Percentiles rank a stretch among this genome's conserved stretches.
Evolutionary conservation across 2,329 filamentous ascomycete genomes (phyloP).

Genomic region (Albifimbria verrucaria): DNA sequence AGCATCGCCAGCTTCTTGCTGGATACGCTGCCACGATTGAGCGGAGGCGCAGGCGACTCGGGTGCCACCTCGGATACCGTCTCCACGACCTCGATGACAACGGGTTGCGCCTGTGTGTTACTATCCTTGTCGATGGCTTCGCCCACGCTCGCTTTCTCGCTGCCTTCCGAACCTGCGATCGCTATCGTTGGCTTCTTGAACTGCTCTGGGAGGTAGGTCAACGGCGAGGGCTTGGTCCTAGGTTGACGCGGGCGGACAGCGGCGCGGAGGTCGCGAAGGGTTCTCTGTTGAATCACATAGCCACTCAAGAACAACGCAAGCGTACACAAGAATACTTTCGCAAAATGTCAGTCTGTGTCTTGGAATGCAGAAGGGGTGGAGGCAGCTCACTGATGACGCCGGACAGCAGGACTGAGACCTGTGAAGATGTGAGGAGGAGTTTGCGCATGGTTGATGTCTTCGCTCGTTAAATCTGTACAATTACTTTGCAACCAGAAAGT

Average conservation of each 20-base stretch:
- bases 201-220: constrained; percentile 48
- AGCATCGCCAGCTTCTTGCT: constrained; percentile 28
- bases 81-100: constrained; percentile 32
- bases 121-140: constrained; percentile 26
- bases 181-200: constrained; percentile 44
- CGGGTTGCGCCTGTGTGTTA: constrained; percentile 13
- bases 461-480: background rate
- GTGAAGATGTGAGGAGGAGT: constrained; percentile 64
- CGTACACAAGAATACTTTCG: constrained; percentile 70
- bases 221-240: constrained; percentile 42
- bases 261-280: constrained; percentile 70
- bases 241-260: constrained; percentile 56
- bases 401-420: constrained; percentile 67
- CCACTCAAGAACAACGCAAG: constrained; percentile 81
- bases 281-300: constrained; percentile 84
- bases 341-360: constrained; percentile 7
- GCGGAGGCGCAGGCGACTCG: constrained; percentile 5
- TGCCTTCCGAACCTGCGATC: too few relatives aligned
- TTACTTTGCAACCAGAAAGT: too few relatives aligned
- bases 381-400: constrained; percentile 55
- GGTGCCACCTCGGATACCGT: constrained; percentile 19
- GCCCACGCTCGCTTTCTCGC: constrained; percentile 35
- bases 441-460: constrained; percentile 23
- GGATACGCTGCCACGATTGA: constrained; percentile 10
- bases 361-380: constrained; percentile 13